These are phyloP conservation scores for Helotiales sp. DNA, from an alignment of 2,329 filamentous ascomycete species.

Conservation along the genomic window DNA sequence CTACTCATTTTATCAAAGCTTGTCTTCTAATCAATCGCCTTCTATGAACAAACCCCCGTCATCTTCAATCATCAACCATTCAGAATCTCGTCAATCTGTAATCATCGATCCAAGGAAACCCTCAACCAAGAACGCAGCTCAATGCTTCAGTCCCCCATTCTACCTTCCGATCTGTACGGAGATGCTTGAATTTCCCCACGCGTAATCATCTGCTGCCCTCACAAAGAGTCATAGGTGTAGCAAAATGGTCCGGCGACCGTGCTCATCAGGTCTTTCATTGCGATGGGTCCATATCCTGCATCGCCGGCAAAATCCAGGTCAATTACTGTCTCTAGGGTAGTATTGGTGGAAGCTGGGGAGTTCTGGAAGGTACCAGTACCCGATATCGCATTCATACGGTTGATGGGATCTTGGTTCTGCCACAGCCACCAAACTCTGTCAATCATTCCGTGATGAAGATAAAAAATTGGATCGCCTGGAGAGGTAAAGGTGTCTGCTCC, in stretches of 20 bases:
- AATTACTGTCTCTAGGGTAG: conserved; percentile 47
- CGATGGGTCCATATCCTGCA: conserved; percentile 1
- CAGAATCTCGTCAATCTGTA: too few relatives aligned
- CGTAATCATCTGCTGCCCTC: background rate
- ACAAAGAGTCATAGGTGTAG: conserved; percentile 16
- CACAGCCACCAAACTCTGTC: conserved; percentile 54
- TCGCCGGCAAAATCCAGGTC: conserved; percentile 32
- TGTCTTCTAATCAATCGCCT: too few relatives aligned
- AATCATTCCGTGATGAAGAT: conserved; percentile 51
- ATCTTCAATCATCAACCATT: too few relatives aligned
- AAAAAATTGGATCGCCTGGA: conserved; percentile 53
- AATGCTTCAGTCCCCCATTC: too few relatives aligned
- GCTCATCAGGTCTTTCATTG: conserved; percentile 24
- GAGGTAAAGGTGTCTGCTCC: conserved; percentile 51
- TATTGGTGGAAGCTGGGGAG: conserved; percentile 46
- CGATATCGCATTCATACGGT: conserved; percentile 34
- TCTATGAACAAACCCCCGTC: too few relatives aligned
- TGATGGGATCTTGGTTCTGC: conserved; percentile 51
- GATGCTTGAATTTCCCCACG: too few relatives aligned
- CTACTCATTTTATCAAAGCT: too few relatives aligned
- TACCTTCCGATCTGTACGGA: too few relatives aligned
- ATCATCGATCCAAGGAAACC: too few relatives aligned
- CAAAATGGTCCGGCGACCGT: conserved; percentile 19
- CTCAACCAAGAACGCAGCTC: too few relatives aligned
- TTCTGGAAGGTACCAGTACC: conserved; percentile 50